Base-by-base conservation (phyloP, 2,329 filamentous ascomycete species). In the Colletotrichum sp. region DNA sequence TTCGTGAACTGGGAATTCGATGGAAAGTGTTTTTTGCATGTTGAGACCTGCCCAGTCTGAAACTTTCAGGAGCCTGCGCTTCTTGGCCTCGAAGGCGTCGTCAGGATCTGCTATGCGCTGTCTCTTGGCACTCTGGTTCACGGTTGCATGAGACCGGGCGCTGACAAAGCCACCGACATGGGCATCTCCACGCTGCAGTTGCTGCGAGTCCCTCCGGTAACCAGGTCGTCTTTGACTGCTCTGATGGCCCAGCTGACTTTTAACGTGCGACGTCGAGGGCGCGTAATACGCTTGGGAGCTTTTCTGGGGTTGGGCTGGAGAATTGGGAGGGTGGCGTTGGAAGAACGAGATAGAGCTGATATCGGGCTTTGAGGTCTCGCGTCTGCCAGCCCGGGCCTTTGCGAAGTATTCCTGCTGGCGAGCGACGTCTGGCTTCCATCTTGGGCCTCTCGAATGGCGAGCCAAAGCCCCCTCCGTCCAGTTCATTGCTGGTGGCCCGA, bases 381-480 rank as follows among this genome's bases (percentile, higher is more conserved):
- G 36, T 34, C 48, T n/a, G 16, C 52, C 62, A 8, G 52, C 39
- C 13, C 66, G 83, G 6, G 80, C 81, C 70, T 82, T 84, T 22
- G 85, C 85, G 76, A 87, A 87, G 69, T 84, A 83, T 68, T 83
- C 77, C 60, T 82, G 84, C 76, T 87, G 86, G 18, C 82, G 83
- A 25, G 81, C 79, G 22, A 78, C 73, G 52, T 86, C 83, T 32
- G 80, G 76, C 25, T 83, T 82, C 79, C 79, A 83, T 16, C 81
- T 79, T 66, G 80, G 84, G 8, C 81, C 80, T 43, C 81, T 81
- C 30, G 82, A 81, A 74, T 86, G 82, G 10, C 85, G 84, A 58
- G 84, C 80, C 27, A 86, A 82, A 39, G 80, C 76, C 12, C 85
- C 84, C 76, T 84, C 84, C 4, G 83, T 87, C 85, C 86, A 86